Percentiles rank a stretch among this genome's conserved stretches.
phyloP scores from a whole-genome alignment of 2,329 filamentous ascomycete genomes.

The Penicillium verrucosum region DNA sequence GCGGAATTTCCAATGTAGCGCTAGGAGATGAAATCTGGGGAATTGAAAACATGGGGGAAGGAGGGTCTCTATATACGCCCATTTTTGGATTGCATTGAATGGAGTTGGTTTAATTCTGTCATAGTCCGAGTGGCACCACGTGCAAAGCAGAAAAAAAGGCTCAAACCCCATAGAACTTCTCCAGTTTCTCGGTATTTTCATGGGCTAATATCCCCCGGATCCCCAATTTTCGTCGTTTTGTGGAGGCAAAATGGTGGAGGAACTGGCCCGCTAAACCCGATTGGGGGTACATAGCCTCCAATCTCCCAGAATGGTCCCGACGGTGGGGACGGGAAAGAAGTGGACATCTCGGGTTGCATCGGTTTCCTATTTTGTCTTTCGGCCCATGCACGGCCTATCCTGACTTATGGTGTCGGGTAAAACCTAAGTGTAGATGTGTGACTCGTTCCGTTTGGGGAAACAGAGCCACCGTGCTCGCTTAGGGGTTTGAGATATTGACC shows the following conservation, averaged over 20 bases:
- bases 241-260: slow-evolving; percentile 20
- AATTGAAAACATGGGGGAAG: slow-evolving; percentile 8
- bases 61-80: slow-evolving; percentile 14
- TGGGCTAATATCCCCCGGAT: slow-evolving; percentile 11
- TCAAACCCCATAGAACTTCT: slow-evolving; percentile 1
- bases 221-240: slow-evolving; percentile 10
- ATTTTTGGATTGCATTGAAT: neutral
- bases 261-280: slow-evolving; percentile 6
- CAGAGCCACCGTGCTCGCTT: slow-evolving; percentile 13
- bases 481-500: neutral
- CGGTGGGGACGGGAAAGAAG: neutral
- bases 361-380: neutral
- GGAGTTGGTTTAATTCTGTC: neutral
- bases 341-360: slow-evolving; percentile 1
- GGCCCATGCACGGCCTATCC: slow-evolving; percentile 1
- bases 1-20: neutral
- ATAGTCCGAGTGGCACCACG: slow-evolving; percentile 4
- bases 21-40: slow-evolving; percentile 4
- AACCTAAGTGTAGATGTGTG: neutral
- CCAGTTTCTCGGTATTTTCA: slow-evolving; percentile 14
- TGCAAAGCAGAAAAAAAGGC: slow-evolving; percentile 10
- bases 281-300: neutral
- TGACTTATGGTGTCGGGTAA: neutral
- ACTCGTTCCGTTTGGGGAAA: slow-evolving; percentile 9
- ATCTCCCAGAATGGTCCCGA: neutral